Percentiles rank a stretch among this genome's conserved stretches.
Conservation (phyloP, 495 filamentous ascomycete species). For the Parmelia sp. region DNA sequence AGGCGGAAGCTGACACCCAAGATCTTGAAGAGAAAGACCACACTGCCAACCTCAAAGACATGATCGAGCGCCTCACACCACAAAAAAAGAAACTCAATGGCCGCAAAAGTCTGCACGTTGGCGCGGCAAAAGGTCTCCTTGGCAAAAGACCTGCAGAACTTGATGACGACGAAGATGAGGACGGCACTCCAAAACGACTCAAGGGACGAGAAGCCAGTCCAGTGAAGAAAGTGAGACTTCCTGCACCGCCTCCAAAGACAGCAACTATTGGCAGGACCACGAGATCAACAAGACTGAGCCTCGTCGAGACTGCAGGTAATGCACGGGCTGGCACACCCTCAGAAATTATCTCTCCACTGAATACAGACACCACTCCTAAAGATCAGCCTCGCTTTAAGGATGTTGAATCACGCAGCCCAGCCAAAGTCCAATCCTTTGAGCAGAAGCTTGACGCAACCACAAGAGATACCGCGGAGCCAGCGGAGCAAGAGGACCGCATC, state of each 20-base stretch:
- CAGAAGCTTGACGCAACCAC: constrained; percentile 32
- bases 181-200: constrained; percentile 60
- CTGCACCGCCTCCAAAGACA: constrained; percentile 57
- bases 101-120: constrained; percentile 71
- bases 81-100: constrained; percentile 62
- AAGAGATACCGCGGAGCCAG: constrained; percentile 28
- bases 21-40: constrained; percentile 51
- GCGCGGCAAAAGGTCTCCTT: constrained; percentile 65
- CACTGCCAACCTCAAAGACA: constrained; percentile 61
- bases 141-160: constrained; percentile 70
- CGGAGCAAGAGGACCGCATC: constrained; percentile 57
- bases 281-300: constrained; percentile 37
- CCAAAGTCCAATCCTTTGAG: constrained; percentile 41
- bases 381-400: constrained; percentile 46
- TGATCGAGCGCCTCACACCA: constrained; percentile 70
- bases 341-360: constrained; percentile 40
- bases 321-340: constrained; percentile 36
- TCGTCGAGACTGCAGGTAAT: constrained; percentile 24
- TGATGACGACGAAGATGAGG: constrained; percentile 60
- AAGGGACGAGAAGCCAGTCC: constrained; percentile 68
- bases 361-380: constrained; percentile 43
- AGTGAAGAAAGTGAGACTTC: constrained; percentile 66
- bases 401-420: constrained; percentile 36
- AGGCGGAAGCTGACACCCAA: constrained; percentile 41
- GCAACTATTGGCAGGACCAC: constrained; percentile 55